A percentile compares a stretch with the other conserved stretches of the same genome.
Conservation (phyloP, 1,284 basidiomycete genomes). For the Phellopilus nigrolimitatus region DNA sequence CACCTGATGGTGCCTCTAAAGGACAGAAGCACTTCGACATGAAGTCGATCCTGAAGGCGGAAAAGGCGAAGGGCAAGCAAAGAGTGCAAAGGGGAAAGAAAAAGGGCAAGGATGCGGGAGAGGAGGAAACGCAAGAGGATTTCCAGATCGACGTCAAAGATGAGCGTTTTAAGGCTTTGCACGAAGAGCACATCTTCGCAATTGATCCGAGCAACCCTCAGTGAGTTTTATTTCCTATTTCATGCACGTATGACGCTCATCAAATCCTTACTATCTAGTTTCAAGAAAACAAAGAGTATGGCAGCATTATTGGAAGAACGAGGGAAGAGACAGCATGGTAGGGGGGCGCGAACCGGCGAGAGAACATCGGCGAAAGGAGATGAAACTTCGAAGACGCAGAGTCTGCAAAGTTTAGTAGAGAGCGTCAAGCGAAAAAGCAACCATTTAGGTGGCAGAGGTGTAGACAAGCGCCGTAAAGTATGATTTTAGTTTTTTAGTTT, state of each 20-base stretch:
- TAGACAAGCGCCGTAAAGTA: constrained; percentile 47
- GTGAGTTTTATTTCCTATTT: constrained; percentile 36
- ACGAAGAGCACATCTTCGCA: constrained; percentile 90
- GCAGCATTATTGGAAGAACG: constrained; percentile 72
- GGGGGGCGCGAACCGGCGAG: constrained; percentile 23
- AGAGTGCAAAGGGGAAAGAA: constrained; percentile 45
- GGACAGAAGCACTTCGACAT: constrained; percentile 86
- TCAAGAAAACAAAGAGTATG: constrained; percentile 90
- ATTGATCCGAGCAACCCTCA: constrained; percentile 95
- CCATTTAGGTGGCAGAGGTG: constrained; percentile 28
- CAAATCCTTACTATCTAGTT: constrained; percentile 43
- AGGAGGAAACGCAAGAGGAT: constrained; percentile 64
- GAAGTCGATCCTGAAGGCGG: constrained; percentile 84
- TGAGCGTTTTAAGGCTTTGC: constrained; percentile 81
- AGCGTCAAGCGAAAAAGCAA: constrained; percentile 79
- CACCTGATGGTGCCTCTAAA: constrained; percentile 47
- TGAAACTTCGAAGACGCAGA: constrained; percentile 24
- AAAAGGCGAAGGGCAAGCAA: constrained; percentile 60
- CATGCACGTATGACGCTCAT: constrained; percentile 19
- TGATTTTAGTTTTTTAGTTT: constrained; percentile 24
- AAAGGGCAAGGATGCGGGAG: constrained; percentile 39
- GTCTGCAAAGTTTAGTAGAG: constrained; percentile 67
- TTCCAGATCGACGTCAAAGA: constrained; percentile 88
- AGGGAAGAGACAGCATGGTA: constrained; percentile 50
- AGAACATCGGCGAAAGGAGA: constrained; percentile 18